Percentiles rank a stretch among this genome's conserved stretches.
These are phyloP conservation scores for Diaporthe eres DNA, from an alignment of 2,329 filamentous ascomycete genomes.

Conservation along the genomic window DNA sequence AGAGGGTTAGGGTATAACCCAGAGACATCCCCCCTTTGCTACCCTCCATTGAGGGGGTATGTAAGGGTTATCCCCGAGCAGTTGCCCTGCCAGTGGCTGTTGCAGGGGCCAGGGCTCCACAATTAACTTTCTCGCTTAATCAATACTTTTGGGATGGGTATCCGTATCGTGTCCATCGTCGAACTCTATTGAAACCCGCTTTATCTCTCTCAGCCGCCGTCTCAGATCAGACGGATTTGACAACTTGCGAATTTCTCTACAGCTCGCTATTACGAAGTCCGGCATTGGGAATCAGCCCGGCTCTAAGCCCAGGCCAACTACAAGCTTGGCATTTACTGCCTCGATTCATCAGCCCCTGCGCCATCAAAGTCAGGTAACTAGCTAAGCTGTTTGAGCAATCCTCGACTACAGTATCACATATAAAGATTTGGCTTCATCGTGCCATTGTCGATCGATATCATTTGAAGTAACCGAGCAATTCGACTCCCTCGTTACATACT, in stretches of 20 bases:
- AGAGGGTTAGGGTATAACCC: no score
- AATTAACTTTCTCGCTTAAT: no score
- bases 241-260: background rate
- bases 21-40: no score
- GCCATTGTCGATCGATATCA: background rate
- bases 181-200: background rate
- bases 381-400: background rate
- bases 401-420: background rate
- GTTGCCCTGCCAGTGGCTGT: no score
- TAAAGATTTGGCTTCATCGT: background rate
- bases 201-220: background rate
- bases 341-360: constrained; percentile 8
- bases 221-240: background rate
- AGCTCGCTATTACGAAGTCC: background rate
- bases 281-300: background rate
- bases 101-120: no score
- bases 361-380: background rate
- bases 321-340: background rate
- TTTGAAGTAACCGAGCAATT: background rate
- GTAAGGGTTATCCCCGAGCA: no score
- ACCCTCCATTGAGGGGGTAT: no score
- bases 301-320: background rate
- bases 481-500: background rate
- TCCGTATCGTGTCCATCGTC: background rate
- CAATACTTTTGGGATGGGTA: no score